These are phyloP conservation scores for Colletotrichum graminicola DNA, from an alignment of 2,329 filamentous ascomycete genomes.

Conservation along the genomic window DNA sequence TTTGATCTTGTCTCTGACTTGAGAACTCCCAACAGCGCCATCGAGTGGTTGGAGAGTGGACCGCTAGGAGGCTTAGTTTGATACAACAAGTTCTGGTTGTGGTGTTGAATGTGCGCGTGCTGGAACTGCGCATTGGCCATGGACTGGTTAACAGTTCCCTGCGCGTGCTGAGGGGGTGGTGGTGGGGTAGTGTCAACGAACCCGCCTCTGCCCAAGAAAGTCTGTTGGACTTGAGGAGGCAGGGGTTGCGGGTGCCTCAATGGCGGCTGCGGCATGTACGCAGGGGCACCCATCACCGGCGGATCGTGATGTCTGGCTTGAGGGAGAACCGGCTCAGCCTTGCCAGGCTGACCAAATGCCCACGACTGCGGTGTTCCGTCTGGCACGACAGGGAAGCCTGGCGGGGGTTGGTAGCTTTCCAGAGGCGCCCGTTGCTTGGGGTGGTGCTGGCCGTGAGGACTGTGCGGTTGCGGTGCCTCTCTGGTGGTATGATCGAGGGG, in stretches of 20 bases:
- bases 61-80: constrained; percentile 40
- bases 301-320: constrained; percentile 18
- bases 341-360: constrained; percentile 24
- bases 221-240: constrained; percentile 66
- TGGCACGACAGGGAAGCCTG: constrained; percentile 47
- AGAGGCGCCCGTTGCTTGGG: constrained; percentile 31
- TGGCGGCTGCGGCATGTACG: constrained; percentile 39
- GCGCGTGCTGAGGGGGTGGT: constrained; percentile 35
- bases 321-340: background rate
- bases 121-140: constrained; percentile 23
- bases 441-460: constrained; percentile 66
- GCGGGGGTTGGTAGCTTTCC: constrained; percentile 47
- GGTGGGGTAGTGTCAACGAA: constrained; percentile 41
- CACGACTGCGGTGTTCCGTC: constrained; percentile 33
- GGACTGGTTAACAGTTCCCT: constrained; percentile 24
- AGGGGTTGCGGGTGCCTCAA: constrained; percentile 61
- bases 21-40: constrained; percentile 56
- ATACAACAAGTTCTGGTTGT: constrained; percentile 40
- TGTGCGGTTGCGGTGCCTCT: constrained; percentile 65
- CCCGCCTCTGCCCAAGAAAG: constrained; percentile 26
- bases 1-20: constrained; percentile 47
- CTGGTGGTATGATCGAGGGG: constrained; percentile 66
- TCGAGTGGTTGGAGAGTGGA: constrained; percentile 51
- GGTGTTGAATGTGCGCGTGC: constrained; percentile 19
- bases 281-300: constrained; percentile 6